Evolutionary conservation across 1,139 yeast species (phyloP), one percentile per base, ranked within the genome.

Genomic region (Wickerhamomyces sp.): DNA sequence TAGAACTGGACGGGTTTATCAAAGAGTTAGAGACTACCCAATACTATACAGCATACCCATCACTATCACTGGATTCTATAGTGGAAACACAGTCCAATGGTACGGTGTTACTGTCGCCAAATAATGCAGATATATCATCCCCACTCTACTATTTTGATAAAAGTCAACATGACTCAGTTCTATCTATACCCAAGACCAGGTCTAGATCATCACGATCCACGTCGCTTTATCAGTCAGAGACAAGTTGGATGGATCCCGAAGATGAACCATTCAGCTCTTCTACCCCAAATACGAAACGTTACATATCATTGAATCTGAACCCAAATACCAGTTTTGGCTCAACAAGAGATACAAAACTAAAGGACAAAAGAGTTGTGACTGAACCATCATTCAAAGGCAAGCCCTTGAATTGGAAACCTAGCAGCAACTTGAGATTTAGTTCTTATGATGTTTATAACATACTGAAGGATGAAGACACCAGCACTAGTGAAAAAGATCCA

Each of bases 1-100:
- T 79, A 2, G 63, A 78, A 15, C 60, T 79, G 14, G 81, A 77
- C 48, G 78, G 73, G 49, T 78, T 76, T 53, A 78, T 76, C 48
- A 75, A 72, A 46, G 67, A 41, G 14, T 7, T 10, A 13, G 40
- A 38, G 14, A 39, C 45, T 14, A 35, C 43, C 4, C 39, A 45
- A 6, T 38, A 45, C 26, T 41, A 41, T 18, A 60, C 36, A 58
- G 71, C n/a, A 32, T 40, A 36, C 18, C 40, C 35, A 27, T 14
- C 18, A 29, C 10, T 26, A 8, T 31, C 31, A 29, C 13, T 27
- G 38, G 55, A 53, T 14, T 41, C 46, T 26, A 13, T 29, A 3
- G 42, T 49, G 5, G 35, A 36, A 7, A 48, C 40, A 30, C 45
- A 38, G 32, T 46, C 49, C 7, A 48, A 49, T 8, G 46, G 45